Base-by-base conservation (phyloP, 495 filamentous ascomycete species). In the Annulohypoxylon maeteangense region DNA sequence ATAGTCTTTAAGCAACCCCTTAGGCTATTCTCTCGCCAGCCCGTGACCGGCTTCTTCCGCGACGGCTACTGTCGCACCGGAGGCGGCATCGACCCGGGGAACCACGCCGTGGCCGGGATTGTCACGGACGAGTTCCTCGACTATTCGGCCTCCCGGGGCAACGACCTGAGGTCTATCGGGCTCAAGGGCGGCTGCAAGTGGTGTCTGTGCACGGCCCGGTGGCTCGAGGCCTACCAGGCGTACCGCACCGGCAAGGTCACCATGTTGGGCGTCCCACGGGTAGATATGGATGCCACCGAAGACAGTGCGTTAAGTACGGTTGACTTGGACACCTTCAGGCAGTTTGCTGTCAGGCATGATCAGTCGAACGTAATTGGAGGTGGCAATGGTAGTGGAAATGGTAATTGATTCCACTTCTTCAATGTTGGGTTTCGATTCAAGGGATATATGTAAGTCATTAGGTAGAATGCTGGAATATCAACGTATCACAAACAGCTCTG, bases 121-220 rank as follows among this genome's bases (percentile, higher is more conserved):
- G 74, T 90, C 11, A 87, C 87, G 8, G 81, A 85, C 50, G 80
- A 86, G 70, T 90, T 90, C 74, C 85, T 90, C 16, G 84, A 89
- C 69, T 90, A 86, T 77, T 80, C 81, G 45, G 86, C 86, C 38
- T 79, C 81, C 0, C 78, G 81, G 14, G 88, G 87, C 42, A 90
- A 90, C 70, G 85, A 90, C 65, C 79, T 91, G 16, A 80, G 85
- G 2, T 47, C 65, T 3, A 75, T 82, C 31, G 88, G 88, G 18
- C 79, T 90, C 27, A 85, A 80, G 25, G 80, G 76, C 11, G 87
- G 88, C 4, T 88, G 86, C 57, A 84, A 84, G 65, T 89, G 89
- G 88, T 90, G 89, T 70, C 72, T 90, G 12, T 86, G 86, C 68
- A 84, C 85, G 4, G 68, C 68, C 14, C 70, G 86, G 40, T 88